These are phyloP conservation scores for Omphalotus olearius DNA, from an alignment of 1,284 basidiomycete genomes.

Conservation along the genomic window DNA sequence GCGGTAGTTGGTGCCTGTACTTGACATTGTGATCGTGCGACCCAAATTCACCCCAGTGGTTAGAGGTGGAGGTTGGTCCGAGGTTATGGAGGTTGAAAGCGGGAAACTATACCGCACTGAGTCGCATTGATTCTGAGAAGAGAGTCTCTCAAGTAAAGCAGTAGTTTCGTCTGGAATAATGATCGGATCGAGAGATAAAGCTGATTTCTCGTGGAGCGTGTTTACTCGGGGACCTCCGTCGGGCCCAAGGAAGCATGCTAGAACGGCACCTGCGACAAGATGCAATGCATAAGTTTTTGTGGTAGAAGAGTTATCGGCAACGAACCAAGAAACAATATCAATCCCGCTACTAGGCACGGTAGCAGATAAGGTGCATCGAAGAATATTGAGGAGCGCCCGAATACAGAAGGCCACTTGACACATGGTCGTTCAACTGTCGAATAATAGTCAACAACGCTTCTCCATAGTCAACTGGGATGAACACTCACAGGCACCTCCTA, in stretches of 20 bases:
- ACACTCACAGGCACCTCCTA: constrained; percentile 77
- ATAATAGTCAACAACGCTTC: constrained; percentile 6
- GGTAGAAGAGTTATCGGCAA: constrained; percentile 12
- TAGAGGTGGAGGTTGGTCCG: constrained; percentile 40
- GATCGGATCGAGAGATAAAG: too few species aligned
- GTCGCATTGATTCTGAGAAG: background rate
- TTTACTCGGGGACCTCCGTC: constrained; percentile 90
- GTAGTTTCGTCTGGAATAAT: too few species aligned
- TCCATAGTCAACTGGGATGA: constrained; percentile 5
- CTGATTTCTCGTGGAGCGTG: constrained; percentile 69
- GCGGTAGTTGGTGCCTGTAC: background rate
- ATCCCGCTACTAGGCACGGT: constrained; percentile 79
- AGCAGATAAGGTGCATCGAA: constrained; percentile 86
- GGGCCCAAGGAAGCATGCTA: constrained; percentile 85
- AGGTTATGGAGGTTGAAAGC: background rate
- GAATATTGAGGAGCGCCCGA: constrained; percentile 67
- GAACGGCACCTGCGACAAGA: constrained; percentile 59
- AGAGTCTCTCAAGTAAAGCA: constrained; percentile 45
- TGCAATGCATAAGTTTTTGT: constrained; percentile 9
- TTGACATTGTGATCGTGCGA: constrained; percentile 2
- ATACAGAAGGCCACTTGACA: constrained; percentile 77
- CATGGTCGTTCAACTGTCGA: constrained; percentile 69
- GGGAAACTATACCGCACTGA: constrained; percentile 30
- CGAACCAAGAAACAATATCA: constrained; percentile 68
- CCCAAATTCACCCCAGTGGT: background rate